Base-by-base conservation (phyloP, 371 early-diverging fungal genomes). In the Basidiobolus heterosporus region DNA sequence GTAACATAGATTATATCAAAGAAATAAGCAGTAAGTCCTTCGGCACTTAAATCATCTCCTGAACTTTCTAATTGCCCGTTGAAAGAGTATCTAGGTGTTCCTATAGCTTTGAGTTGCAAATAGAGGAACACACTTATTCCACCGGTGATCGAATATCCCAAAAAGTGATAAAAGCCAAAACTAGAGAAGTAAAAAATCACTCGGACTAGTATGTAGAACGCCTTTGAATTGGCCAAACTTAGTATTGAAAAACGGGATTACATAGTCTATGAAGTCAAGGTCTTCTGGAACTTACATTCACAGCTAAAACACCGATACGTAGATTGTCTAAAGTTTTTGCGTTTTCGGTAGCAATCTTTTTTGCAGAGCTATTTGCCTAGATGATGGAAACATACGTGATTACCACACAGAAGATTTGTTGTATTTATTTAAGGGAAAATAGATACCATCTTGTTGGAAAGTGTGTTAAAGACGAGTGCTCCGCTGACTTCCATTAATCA, bases 1-100 rank as follows among this genome's bases (percentile, higher is more conserved):
- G 85, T 80, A 23, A 86, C 66, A 51, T 86, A 85, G 46, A 86
- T 78, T 42, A 83, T 75, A 50, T 86, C 87, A 60, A 86, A 85
- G 66, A 82, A 78, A 53, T 85, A 84, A 5, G 79, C 78, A 35
- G 76, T 74, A 43, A 85, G 63, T 0, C 87, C 87, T 41, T 82
- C 73, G 41, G 76, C 66, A 44, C 66, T 67, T 42, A 87, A 66
- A 67, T 87, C 85, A 21, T 80, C 72, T 9, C 85, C 85, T 21
- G 75, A 60, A 38, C 65, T 66, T 1, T 66, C 56, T n/a, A 81
- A 60, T 30, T 65, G 61, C 15, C 79, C 80, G 22, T 67, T 59
- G 11, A 63, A 44, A 44, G 67, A 65, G 54, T 74, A 82, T 13
- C 60, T 55, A 2, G 85, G 79, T 24, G 63, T 63, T 1, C 75